These are phyloP conservation scores for Tylopilus cervinicoccineus DNA, from an alignment of 768 basidiomycete genomes.

Conservation along the genomic window DNA sequence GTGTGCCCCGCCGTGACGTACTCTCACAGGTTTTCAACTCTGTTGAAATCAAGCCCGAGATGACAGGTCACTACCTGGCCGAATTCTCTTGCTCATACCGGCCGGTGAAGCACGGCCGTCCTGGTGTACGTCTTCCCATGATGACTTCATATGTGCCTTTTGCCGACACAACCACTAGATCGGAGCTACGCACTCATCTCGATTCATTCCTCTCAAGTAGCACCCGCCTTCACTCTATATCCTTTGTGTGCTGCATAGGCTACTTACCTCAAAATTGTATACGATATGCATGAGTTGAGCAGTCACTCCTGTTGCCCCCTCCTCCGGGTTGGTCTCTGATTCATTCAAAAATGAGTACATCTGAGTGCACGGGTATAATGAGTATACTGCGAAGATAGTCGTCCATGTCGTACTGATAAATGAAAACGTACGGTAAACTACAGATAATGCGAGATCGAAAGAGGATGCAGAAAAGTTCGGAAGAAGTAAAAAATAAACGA, in stretches of 20 bases:
- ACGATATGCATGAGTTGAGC: constrained; percentile 29
- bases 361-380: constrained; percentile 51
- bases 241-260: constrained; percentile 18
- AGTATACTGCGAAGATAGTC: constrained; percentile 54
- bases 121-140: constrained; percentile 74
- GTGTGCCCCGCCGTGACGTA: not conserved
- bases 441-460: constrained; percentile 51
- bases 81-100: constrained; percentile 97
- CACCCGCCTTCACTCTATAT: constrained; percentile 25
- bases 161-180: constrained; percentile 45
- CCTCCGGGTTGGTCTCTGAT: constrained; percentile 13
- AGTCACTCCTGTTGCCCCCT: not conserved
- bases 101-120: constrained; percentile 99
- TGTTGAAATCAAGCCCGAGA: constrained; percentile 99
- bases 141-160: not conserved
- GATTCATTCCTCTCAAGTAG: constrained; percentile 98
- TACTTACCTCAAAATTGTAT: constrained; percentile 36
- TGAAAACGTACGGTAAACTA: constrained; percentile 51
- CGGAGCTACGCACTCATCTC: constrained; percentile 88
- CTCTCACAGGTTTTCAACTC: constrained; percentile 77
- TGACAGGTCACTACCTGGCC: constrained; percentile 99
- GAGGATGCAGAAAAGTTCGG: constrained; percentile 29
- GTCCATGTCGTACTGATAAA: constrained; percentile 58
- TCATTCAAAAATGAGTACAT: constrained; percentile 39
- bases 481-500: constrained; percentile 20